These are phyloP conservation scores for Dichotomocladium elegans DNA, from an alignment of 371 early-diverging fungal genomes.

Conservation along the genomic window DNA sequence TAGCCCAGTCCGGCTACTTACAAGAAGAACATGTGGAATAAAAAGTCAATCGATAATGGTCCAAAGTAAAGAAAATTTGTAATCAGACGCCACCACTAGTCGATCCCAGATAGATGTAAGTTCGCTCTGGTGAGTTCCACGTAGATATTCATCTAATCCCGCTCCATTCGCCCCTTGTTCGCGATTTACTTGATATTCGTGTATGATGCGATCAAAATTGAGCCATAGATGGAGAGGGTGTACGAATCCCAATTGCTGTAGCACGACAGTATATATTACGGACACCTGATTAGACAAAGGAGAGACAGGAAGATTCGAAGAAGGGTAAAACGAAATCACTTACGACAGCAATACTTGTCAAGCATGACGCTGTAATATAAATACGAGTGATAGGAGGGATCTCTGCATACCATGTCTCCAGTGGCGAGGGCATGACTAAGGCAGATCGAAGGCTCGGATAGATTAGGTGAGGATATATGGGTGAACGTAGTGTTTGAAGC, in stretches of 20 bases:
- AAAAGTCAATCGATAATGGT: constrained; percentile 79
- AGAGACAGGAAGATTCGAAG: not conserved
- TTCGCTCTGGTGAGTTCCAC: too few species aligned
- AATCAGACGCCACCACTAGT: constrained; percentile 87
- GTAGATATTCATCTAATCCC: constrained; percentile 5
- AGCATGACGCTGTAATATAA: constrained; percentile 76
- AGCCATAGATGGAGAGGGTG: constrained; percentile 78
- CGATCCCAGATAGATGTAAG: not conserved
- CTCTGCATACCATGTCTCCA: constrained; percentile 92
- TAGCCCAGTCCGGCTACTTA: constrained; percentile 39
- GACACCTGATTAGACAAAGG: too few species aligned
- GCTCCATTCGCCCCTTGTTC: not conserved
- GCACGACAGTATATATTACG: too few species aligned
- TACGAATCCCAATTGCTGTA: constrained; percentile 67
- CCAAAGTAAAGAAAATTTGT: constrained; percentile 94
- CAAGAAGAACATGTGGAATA: constrained; percentile 95
- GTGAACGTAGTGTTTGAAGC: too few species aligned
- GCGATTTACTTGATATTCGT: constrained; percentile 59
- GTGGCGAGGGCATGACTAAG: constrained; percentile 50
- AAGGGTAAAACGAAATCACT: constrained; percentile 13
- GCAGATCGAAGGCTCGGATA: not conserved
- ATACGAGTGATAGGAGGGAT: constrained; percentile 84
- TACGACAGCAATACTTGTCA: constrained; percentile 78
- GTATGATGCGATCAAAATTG: constrained; percentile 65
- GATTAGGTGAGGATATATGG: too few species aligned